These are phyloP conservation scores for Coleophoma eucalyptorum DNA, from an alignment of 2,329 filamentous ascomycete species.

Conservation along the genomic window DNA sequence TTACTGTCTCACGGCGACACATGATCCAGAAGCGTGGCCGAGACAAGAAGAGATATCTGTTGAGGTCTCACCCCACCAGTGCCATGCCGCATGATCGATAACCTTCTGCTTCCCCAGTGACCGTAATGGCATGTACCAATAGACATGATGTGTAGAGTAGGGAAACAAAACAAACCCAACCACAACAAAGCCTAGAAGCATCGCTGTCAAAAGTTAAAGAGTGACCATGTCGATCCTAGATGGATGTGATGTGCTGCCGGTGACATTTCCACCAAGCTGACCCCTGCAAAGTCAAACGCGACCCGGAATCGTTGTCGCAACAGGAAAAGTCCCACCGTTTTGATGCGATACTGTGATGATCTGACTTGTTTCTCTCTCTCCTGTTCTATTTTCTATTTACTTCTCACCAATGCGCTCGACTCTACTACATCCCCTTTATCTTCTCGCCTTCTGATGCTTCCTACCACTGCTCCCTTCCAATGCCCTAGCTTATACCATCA, in stretches of 20 bases:
- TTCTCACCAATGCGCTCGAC: slow-evolving; percentile 14
- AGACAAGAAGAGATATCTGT: too few relatives aligned
- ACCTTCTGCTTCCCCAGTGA: too few relatives aligned
- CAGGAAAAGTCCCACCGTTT: slow-evolving; percentile 6
- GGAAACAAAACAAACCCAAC: not conserved
- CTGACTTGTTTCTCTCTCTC: too few relatives aligned
- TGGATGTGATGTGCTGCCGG: not conserved
- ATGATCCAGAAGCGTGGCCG: too few relatives aligned
- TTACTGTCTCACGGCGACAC: too few relatives aligned
- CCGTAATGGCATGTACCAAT: too few relatives aligned
- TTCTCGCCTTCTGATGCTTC: slow-evolving; percentile 12
- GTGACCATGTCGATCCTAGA: not conserved
- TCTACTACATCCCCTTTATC: slow-evolving; percentile 11
- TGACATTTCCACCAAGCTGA: not conserved
- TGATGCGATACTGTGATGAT: not conserved
- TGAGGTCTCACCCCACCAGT: too few relatives aligned
- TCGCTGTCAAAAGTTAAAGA: not conserved
- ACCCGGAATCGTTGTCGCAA: not conserved
- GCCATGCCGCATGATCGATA: too few relatives aligned
- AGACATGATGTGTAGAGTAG: too few relatives aligned
- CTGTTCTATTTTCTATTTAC: too few relatives aligned
- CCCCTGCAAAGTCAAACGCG: not conserved
- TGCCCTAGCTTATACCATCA: slow-evolving; percentile 18
- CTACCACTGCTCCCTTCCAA: slow-evolving; percentile 13
- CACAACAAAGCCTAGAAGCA: not conserved